These are phyloP conservation scores for Laetiporus sulphureus DNA, from an alignment of 1,284 basidiomycete genomes.

Conservation along the genomic window DNA sequence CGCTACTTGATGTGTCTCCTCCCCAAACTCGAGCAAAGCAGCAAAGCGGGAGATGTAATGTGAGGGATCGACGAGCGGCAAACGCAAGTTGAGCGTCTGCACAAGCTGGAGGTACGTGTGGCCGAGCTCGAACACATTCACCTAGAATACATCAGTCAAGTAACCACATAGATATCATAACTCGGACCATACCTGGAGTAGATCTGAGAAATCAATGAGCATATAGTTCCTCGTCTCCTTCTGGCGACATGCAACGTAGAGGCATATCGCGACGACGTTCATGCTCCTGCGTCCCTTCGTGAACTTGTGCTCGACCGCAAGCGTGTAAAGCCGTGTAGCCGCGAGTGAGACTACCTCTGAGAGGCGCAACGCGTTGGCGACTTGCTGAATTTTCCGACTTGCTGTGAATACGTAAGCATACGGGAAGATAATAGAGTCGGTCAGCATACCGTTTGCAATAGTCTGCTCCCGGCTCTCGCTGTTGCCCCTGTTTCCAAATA, in stretches of 20 bases:
- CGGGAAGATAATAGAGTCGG: conserved; percentile 2
- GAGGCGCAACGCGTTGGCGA: conserved; percentile 73
- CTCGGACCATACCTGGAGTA: conserved; percentile 62
- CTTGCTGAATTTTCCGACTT: conserved; percentile 74
- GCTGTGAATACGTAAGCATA: conserved; percentile 39
- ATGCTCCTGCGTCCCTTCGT: conserved; percentile 89
- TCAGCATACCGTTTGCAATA: conserved; percentile 80
- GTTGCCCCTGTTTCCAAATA: conserved; percentile 71
- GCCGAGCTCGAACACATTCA: conserved; percentile 97
- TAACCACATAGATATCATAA: background rate
- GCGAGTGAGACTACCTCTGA: conserved; percentile 77
- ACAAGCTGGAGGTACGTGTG: conserved; percentile 95
- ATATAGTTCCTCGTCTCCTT: conserved; percentile 90
- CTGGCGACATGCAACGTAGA: conserved; percentile 92
- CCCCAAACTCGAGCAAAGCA: conserved; percentile 94
- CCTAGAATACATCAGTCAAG: conserved; percentile 38
- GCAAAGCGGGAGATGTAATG: conserved; percentile 98
- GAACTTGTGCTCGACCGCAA: conserved; percentile 92
- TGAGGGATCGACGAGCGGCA: conserved; percentile 92
- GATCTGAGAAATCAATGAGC: conserved; percentile 97
- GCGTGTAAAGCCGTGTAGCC: conserved; percentile 85
- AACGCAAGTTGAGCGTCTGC: conserved; percentile 80
- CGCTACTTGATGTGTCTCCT: conserved; percentile 88
- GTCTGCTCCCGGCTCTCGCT: conserved; percentile 84
- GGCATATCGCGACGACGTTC: conserved; percentile 92